phyloP scores from a whole-genome alignment of 768 basidiomycete genomes.

The Lactarius akahatsu region DNA sequence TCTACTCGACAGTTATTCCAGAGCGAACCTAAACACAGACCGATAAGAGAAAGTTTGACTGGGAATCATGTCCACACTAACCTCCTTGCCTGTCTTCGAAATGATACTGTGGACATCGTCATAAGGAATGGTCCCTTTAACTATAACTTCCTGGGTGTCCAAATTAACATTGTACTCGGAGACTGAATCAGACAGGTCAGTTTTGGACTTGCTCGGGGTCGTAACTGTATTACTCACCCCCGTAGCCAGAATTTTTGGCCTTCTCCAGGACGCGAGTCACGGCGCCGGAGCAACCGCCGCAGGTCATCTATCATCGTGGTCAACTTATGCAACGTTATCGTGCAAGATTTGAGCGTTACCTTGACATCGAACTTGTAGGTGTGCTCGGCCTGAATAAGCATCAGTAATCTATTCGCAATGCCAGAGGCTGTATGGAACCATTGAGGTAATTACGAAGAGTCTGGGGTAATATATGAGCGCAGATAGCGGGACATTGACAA shows the following conservation, averaged over 20 bases:
- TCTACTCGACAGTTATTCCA: conserved; percentile 17
- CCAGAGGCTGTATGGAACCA: conserved; percentile 6
- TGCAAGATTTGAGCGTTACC: conserved; percentile 40
- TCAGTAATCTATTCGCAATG: conserved; percentile 4
- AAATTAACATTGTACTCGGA: conserved; percentile 59
- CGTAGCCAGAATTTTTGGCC: conserved; percentile 14
- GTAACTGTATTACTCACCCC: conserved; percentile 4
- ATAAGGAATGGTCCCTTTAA: conserved; percentile 58
- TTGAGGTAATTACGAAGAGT: not conserved
- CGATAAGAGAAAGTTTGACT: not conserved
- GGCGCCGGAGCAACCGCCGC: conserved; percentile 82
- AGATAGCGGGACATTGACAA: not conserved
- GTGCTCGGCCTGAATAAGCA: conserved; percentile 35
- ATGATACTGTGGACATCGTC: conserved; percentile 70
- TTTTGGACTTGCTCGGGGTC: not conserved
- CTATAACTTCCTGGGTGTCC: conserved; percentile 69
- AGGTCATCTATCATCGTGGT: conserved; percentile 67
- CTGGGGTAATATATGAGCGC: conserved; percentile 1
- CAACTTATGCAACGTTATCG: not conserved
- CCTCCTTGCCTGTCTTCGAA: conserved; percentile 92
- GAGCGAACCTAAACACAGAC: conserved; percentile 17
- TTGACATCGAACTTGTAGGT: conserved; percentile 82
- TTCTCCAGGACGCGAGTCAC: conserved; percentile 72
- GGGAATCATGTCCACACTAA: conserved; percentile 34
- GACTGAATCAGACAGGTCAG: conserved; percentile 42